These are phyloP conservation scores for Jatropha multifida DNA, from an alignment of 441 rosid species.

Conservation along the genomic window DNA sequence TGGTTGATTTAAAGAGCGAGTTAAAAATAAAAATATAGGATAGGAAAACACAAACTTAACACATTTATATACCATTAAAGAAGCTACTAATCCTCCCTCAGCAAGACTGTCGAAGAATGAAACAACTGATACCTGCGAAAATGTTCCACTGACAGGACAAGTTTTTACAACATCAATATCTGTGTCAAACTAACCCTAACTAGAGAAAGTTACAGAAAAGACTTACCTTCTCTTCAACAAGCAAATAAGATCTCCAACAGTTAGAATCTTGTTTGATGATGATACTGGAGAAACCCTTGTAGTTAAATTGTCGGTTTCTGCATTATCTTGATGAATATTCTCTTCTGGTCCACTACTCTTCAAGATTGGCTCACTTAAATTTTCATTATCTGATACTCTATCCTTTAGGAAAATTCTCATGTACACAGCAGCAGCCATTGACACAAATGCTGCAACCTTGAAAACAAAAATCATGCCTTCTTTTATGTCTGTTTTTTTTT, in stretches of 20 bases:
- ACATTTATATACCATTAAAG: constrained; percentile 39
- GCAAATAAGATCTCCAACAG: constrained; percentile 41
- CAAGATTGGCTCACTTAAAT: constrained; percentile 49
- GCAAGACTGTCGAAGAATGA: constrained; percentile 75
- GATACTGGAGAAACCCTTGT: not conserved
- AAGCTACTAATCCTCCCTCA: constrained; percentile 61
- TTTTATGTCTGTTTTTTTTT: no score
- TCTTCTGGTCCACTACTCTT: constrained; percentile 33
- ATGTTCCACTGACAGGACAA: constrained; percentile 51
- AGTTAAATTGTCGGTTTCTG: constrained; percentile 19
- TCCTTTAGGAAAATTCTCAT: constrained; percentile 82
- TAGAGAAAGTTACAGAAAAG: not conserved
- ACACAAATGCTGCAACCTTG: constrained; percentile 60
- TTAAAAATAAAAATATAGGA: no score
- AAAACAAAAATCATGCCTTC: not conserved
- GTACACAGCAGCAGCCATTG: constrained; percentile 58
- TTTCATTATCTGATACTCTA: constrained; percentile 24
- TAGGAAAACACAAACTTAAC: no score
- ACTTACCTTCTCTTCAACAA: constrained; percentile 63
- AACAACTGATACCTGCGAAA: constrained; percentile 66
- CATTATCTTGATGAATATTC: constrained; percentile 22
- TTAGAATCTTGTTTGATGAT: constrained; percentile 40
- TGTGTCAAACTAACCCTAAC: no score
- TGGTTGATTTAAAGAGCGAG: no score
- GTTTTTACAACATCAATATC: not conserved